Base-by-base conservation (phyloP, 805 yeast genomes). In the Pichia insulana region DNA sequence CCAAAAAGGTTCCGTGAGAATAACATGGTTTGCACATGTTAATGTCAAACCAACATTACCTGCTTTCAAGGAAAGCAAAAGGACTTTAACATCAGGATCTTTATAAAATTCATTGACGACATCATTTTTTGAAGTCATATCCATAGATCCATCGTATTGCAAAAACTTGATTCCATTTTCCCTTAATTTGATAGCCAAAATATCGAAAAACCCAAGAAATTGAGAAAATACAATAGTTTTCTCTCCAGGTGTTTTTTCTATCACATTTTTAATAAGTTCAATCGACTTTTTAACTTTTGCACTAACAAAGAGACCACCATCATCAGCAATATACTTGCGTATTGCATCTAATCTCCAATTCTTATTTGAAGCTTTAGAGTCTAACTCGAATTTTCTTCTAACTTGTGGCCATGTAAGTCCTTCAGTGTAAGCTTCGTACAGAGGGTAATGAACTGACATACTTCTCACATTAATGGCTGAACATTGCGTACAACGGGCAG, bases 1-100 rank as follows among this genome's bases (percentile, higher is more conserved):
- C 98, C 98, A 92, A 60, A 88, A 92, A 15, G 97, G 97, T 59
- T 92, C 98, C 67, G 86, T 72, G 11, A 92, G 74, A 36, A 92
- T 77, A 11, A 89, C 96, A 59, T 87, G 96, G 30, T 86, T 82
- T 1, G 98, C 98, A 65, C 94, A 84, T 0, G 97, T 92, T 50
- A 92, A 70, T 0, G 97, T 92, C 46, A 92, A 69, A 2, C 98
- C 98, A 11, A 89, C 94, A 57, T 89, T 89, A 52, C 98, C 97
- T 1, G 97, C 96, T 55, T 83, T 83, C 56, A 90, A 70, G 0
- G 96, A 86, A 19, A 87, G 71, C 35, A 92, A 64, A 56, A 92
- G 60, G n/a, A 92, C 73, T 18, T 67, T 69, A 33, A 65, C 60
- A 2, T 61, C 52, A 1, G 72, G 67, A 42, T 80, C 76, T 31